Evolutionary conservation across 1,284 basidiomycete genomes (phyloP).

Genomic region (Testicularia cyperi): DNA sequence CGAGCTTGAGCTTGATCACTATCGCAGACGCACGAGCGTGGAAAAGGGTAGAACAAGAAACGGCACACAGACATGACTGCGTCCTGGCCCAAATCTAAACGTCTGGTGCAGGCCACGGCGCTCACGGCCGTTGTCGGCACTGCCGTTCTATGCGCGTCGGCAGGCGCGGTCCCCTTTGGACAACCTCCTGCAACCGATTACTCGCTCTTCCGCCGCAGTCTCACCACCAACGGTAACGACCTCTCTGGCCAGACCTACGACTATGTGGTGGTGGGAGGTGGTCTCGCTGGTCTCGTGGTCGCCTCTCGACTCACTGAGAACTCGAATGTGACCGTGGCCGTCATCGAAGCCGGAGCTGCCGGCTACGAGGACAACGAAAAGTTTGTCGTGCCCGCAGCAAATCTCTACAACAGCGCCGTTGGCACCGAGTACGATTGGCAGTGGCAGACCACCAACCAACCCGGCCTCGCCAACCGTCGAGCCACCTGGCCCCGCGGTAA

Average conservation of each 20-base stretch:
- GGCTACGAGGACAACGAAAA: conserved; percentile 26
- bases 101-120: too few relatives aligned
- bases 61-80: too few relatives aligned
- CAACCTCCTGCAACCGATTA: conserved; percentile 12
- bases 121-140: too few relatives aligned
- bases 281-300: conserved; percentile 65
- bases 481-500: conserved; percentile 25
- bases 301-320: conserved; percentile 49
- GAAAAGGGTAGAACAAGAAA: too few relatives aligned
- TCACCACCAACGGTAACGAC: conserved; percentile 14
- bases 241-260: conserved; percentile 60
- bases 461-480: conserved; percentile 6
- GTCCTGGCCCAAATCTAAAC: too few relatives aligned
- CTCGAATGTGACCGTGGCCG: conserved; percentile 43
- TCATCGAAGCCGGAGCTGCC: conserved; percentile 64
- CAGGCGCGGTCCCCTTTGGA: too few relatives aligned
- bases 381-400: conserved; percentile 32
- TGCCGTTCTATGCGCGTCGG: too few relatives aligned
- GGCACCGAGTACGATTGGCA: conserved; percentile 46
- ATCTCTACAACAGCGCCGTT: conserved; percentile 44
- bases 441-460: conserved; percentile 34
- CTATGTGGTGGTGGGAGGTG: conserved; percentile 62
- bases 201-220: conserved; percentile 11
- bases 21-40: too few relatives aligned
- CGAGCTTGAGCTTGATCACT: too few relatives aligned